Base-by-base conservation (phyloP, 441 rosid genomes). In the Macaranga tanarius region DNA sequence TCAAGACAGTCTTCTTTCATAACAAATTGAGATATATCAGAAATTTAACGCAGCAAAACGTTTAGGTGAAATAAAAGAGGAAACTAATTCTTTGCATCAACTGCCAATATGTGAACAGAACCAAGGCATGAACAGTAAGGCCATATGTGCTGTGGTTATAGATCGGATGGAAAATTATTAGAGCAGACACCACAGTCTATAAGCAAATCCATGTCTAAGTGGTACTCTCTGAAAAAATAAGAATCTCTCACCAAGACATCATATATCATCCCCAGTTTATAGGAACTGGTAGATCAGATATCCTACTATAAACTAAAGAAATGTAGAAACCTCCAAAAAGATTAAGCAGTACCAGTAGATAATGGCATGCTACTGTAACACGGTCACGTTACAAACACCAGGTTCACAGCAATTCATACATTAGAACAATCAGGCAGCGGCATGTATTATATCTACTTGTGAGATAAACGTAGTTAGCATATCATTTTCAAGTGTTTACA, bases 311-410 rank as follows among this genome's bases (percentile, higher is more conserved):
- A 72, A 19, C 17, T 15, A 52, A 72, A 38, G 19, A n/a, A 55
- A 40, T 0, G 55, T 34, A 68, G 51, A 40, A n/a, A 22, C 22
- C 12, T 45, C 13, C 19, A 0, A 25, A 23, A n/a, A 45, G 40
- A 25, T 70, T 70, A 51, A 44, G 7, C n/a, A 47, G 47, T 50
- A 47, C 55, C 44, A 63, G 8, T 26, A 59, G 25, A 42, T 64
- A 72, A 47, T 20, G 56, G 62, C 22, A 22, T 63, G 38, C 54
- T 26, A 20, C 47, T 6, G 44, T 22, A 72, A 19, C 63, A 40
- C 10, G 40, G 17, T 72, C 61, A 55, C 75, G 31, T 9, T 52
- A 54, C 15, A 51, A 38, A 51, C 25, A 64, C 64, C 16, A 72
- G 64, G 31, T 63, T 54, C 75, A 62, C 42, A 40, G 17, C 28